Evolutionary conservation across 192 early-diverging fungal species (phyloP), one percentile per base, ranked within the genome.

Genomic region (Mortierella claussenii): DNA sequence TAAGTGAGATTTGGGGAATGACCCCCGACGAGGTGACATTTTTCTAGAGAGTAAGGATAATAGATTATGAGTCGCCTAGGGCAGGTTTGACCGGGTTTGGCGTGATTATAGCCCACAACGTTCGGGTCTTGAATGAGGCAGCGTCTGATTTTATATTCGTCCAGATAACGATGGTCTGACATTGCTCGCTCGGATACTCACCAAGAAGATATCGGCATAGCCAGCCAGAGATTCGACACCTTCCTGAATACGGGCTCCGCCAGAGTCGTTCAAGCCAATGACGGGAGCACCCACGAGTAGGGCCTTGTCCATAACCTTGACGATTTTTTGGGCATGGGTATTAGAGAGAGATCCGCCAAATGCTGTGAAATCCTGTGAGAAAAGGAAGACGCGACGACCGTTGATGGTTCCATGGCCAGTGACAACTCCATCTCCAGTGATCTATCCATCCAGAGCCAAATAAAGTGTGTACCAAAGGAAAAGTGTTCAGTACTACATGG

Each of bases 161-260:
- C n/a, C 4, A 28, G 55, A 69, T 40, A 10, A 40, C 13, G 37
- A 40, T 40, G 37, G 8, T 40, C 37, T n/a, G n/a, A n/a, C n/a
- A n/a, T n/a, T n/a, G n/a, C n/a, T n/a, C n/a, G n/a, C 6, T 45
- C 48, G 32, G 18, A 18, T 12, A n/a, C 65, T 27, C 65, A 80
- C 78, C 78, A 93, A 91, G 81, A 98, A 98, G 64, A 98, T 98
- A 64, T 98, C 96, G 17, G 95, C 95, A 76, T 97, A 97, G 2
- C 97, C 97, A 20, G 90, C 97, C 42, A 98, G 83, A 27, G 95
- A 96, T 59, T 96, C 96, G 3, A 98, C 97, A 61, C 97, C 97
- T 81, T 98, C 97, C 74, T 98, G 97, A 61, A 98, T 98, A 69
- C 97, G 89, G 20, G 97, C 97, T 66, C 97, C 97, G 45, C 97